phyloP scores from a whole-genome alignment of 2,329 filamentous ascomycete species.

The Colletotrichum liaoningense region DNA sequence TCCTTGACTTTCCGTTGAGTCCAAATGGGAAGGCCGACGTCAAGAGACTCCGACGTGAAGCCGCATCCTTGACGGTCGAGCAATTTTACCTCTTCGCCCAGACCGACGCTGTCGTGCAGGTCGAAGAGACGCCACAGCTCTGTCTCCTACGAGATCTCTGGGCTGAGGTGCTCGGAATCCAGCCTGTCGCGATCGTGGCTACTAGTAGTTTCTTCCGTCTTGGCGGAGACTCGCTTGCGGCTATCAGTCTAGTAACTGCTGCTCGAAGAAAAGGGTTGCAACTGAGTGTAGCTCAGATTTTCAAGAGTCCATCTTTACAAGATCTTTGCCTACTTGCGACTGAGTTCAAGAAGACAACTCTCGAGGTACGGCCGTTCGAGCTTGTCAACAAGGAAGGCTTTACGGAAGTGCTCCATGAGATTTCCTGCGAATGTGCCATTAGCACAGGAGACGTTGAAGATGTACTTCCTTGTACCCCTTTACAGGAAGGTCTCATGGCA shows the following conservation, averaged over 20 bases:
- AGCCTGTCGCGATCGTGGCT: slow-evolving; percentile 19
- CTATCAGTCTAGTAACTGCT: slow-evolving; percentile 39
- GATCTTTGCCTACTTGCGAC: slow-evolving; percentile 16
- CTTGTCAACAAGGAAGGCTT: not conserved
- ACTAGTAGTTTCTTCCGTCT: slow-evolving; percentile 40
- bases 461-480: slow-evolving; percentile 18
- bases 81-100: slow-evolving; percentile 18
- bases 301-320: slow-evolving; percentile 1
- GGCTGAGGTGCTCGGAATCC: slow-evolving; percentile 14
- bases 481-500: slow-evolving; percentile 30
- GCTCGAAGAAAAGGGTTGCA: not conserved
- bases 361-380: not conserved
- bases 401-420: not conserved
- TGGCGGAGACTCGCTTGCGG: slow-evolving; percentile 41
- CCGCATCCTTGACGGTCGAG: not conserved
- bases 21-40: slow-evolving; percentile 17
- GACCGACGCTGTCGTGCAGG: not conserved
- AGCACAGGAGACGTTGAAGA: slow-evolving; percentile 17
- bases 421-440: slow-evolving; percentile 8
- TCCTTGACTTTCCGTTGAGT: slow-evolving; percentile 10
- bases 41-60: slow-evolving; percentile 17
- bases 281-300: slow-evolving; percentile 20
- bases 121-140: not conserved
- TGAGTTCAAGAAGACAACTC: not conserved
- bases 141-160: slow-evolving; percentile 15